Evolutionary conservation across 2,329 filamentous ascomycete genomes (phyloP), one percentile per base, ranked within the genome.

Genomic region (Pseudogymnoascus sp.): DNA sequence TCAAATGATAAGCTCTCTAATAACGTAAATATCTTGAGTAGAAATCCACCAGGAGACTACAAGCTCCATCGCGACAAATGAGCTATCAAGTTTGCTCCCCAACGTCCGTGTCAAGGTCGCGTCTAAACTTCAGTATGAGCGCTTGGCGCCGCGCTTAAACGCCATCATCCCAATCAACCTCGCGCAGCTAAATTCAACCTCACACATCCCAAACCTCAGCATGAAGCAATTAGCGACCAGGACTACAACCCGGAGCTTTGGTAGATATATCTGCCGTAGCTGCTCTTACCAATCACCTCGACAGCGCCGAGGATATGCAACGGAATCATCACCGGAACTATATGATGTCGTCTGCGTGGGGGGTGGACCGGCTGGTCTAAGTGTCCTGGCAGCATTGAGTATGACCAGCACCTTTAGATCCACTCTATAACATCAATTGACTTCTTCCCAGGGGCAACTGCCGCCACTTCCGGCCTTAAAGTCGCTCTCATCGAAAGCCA

Each of bases 401-500:
- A 81, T 69, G 82, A 74, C 41, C 24, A 59, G n/a, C 43, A 16
- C 16, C 7, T 14, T 46, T 37, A 24, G 5, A 62, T 63, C 60
- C 19, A 19, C 38, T 19, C 59, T 59, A 31, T 56, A 40, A 33
- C 26, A 33, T 11, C 28, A 5, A 10, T 46, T 63, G 41, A 40
- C 64, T 16, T 56, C 6, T 35, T 19, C 62, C n/a, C 66, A 95
- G 90, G 89, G 68, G 83, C 91, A 11, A 92, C 89, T 16, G 86
- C 89, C 5, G 77, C 84, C 16, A 96, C 95, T 2, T 85, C 88
- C 31, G 81, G 86, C 66, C 85, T 99, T 26, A 90, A 89, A 70
- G 84, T 97, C 46, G 95, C 93, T 65, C 86, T 99, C 65, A 84
- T 99, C 70, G 95, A 99, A 79, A 88, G 88, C 37, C 93, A 97